Evolutionary conservation across 202 grass and related monocot genomes (phyloP).

Genomic region (Eragrostis tef): DNA sequence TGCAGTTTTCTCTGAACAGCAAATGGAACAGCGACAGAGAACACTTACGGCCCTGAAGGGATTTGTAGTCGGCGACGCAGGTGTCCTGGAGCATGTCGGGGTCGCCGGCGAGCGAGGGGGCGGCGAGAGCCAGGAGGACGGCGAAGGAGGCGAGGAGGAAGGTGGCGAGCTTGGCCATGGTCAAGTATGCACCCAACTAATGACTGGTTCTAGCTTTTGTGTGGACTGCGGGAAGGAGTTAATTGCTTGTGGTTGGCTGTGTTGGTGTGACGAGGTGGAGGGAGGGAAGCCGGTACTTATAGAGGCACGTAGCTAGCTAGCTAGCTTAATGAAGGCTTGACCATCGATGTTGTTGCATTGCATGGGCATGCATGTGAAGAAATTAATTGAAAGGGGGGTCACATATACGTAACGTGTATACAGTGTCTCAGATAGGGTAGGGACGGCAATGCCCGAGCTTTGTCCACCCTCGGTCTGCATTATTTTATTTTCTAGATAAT

Average conservation of each 20-base stretch:
- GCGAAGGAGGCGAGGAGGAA: conserved; percentile 22
- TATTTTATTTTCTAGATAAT: background rate
- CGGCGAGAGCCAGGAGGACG: conserved; percentile 43
- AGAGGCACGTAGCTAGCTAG: background rate
- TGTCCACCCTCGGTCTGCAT: no score
- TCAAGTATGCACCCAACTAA: background rate
- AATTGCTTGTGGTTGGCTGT: background rate
- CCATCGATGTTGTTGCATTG: background rate
- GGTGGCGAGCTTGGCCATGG: conserved; percentile 44
- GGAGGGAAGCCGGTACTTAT: conserved; percentile 16
- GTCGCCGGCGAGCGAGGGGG: conserved; percentile 50
- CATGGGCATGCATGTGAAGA: conserved; percentile 28
- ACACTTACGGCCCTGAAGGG: conserved; percentile 63
- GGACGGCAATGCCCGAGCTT: no score
- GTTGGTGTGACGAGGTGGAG: background rate
- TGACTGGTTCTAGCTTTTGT: background rate
- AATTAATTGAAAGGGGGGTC: background rate
- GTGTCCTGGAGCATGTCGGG: conserved; percentile 76
- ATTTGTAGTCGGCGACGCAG: conserved; percentile 73
- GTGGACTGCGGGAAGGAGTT: background rate
- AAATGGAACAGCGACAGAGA: background rate
- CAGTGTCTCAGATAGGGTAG: no score
- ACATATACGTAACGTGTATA: no score
- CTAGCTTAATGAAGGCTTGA: background rate
- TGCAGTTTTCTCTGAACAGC: no score